These are phyloP conservation scores for Ascochyta clinopodiicola DNA, from an alignment of 2,329 filamentous ascomycete species.

Conservation along the genomic window DNA sequence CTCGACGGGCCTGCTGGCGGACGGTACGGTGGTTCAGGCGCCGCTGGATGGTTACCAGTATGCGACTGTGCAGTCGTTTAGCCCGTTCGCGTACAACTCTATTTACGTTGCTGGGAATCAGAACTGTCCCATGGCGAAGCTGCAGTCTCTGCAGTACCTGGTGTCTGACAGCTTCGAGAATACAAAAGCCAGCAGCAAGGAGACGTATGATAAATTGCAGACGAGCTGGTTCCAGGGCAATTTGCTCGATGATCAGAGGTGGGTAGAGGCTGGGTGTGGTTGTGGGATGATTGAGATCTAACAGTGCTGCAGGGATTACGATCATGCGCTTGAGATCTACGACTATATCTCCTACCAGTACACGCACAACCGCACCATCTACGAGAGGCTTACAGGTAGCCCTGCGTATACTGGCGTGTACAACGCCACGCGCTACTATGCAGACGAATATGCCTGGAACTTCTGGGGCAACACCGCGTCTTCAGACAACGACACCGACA, in stretches of 20 bases:
- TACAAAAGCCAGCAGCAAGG: conserved; percentile 46
- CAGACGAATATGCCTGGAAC: conserved; percentile 57
- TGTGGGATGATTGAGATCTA: background rate
- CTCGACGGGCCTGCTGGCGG: conserved; percentile 54
- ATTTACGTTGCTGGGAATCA: conserved; percentile 58
- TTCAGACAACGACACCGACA: conserved; percentile 21
- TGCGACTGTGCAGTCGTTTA: conserved; percentile 55
- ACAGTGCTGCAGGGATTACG: conserved; percentile 51
- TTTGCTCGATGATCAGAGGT: conserved; percentile 11
- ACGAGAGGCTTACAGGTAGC: conserved; percentile 41
- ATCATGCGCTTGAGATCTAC: conserved; percentile 61
- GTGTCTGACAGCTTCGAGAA: conserved; percentile 50
- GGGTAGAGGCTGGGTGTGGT: background rate
- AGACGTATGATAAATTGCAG: conserved; percentile 57
- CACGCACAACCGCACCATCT: conserved; percentile 57
- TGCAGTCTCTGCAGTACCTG: conserved; percentile 51
- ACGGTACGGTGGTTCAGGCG: conserved; percentile 54
- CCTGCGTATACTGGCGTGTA: conserved; percentile 31
- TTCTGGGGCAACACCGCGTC: conserved; percentile 52
- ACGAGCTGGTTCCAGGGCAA: conserved; percentile 50
- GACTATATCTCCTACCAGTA: conserved; percentile 64
- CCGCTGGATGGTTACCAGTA: conserved; percentile 67
- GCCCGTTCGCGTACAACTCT: conserved; percentile 57
- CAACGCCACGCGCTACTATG: conserved; percentile 50
- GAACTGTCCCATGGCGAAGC: conserved; percentile 51